Conservation (phyloP, 352 stramenopile genomes). For the Globisporangium nunn region DNA sequence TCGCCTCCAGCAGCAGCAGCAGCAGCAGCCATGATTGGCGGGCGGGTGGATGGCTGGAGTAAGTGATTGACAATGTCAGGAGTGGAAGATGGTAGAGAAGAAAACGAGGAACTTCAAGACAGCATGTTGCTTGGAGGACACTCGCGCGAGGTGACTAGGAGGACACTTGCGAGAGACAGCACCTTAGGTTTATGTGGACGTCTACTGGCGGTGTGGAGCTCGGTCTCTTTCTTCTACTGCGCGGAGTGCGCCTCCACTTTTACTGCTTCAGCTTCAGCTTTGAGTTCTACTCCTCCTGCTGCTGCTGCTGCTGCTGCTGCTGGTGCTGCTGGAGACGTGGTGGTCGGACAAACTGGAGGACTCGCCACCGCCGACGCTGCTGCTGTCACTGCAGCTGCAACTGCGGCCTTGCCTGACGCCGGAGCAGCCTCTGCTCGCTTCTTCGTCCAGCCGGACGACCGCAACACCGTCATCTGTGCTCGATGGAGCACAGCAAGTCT, state of each 20-base stretch:
- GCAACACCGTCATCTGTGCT: slow-evolving; percentile 31
- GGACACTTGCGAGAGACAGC: too few relatives aligned
- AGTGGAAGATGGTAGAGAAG: background rate
- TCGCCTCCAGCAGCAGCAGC: too few relatives aligned
- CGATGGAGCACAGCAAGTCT: background rate
- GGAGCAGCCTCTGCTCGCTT: slow-evolving; percentile 23
- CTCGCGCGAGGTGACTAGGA: too few relatives aligned
- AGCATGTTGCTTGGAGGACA: too few relatives aligned
- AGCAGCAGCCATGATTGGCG: background rate
- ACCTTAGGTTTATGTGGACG: too few relatives aligned
- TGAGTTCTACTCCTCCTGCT: background rate
- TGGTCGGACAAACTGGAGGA: background rate
- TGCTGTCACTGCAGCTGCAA: background rate
- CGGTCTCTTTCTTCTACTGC: background rate
- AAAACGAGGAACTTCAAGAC: background rate
- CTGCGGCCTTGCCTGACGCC: slow-evolving; percentile 7
- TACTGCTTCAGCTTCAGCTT: background rate
- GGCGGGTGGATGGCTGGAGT: background rate
- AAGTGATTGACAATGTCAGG: too few relatives aligned
- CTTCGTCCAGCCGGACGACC: slow-evolving; percentile 50
- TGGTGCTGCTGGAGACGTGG: background rate
- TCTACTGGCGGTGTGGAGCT: too few relatives aligned
- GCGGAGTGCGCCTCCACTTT: background rate
- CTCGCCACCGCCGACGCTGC: background rate
- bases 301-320: background rate